phyloP scores from a whole-genome alignment of 2,329 filamentous ascomycete genomes.

The Fusarium stilboides region DNA sequence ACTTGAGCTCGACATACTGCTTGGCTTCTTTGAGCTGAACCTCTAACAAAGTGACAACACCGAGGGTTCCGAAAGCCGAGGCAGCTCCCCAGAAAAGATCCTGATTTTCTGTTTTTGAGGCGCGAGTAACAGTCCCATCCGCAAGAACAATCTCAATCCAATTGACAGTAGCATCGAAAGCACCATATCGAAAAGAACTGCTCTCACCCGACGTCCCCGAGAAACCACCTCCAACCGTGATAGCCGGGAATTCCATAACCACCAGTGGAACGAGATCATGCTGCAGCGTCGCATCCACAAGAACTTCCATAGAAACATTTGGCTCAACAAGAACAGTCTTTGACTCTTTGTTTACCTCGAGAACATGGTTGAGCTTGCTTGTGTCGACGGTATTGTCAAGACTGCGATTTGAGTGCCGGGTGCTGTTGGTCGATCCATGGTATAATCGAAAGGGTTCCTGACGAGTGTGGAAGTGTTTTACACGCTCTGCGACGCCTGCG shows the following conservation, averaged over 20 bases:
- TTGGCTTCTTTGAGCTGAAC: slow-evolving; percentile 70
- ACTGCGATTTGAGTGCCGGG: slow-evolving; percentile 68
- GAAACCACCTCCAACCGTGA: slow-evolving; percentile 78
- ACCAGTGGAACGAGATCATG: slow-evolving; percentile 74
- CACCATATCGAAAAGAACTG: slow-evolving; percentile 76
- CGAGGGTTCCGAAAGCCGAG: slow-evolving; percentile 76
- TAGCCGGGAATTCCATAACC: slow-evolving; percentile 81
- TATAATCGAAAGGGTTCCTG: slow-evolving; percentile 78
- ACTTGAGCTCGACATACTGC: slow-evolving; percentile 71
- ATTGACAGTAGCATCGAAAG: slow-evolving; percentile 74
- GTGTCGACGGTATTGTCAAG: slow-evolving; percentile 76
- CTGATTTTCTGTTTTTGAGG: slow-evolving; percentile 66
- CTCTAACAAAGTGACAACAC: slow-evolving; percentile 76
- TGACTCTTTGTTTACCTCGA: slow-evolving; percentile 68
- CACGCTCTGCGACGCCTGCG: slow-evolving; percentile 59
- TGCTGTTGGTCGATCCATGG: slow-evolving; percentile 84
- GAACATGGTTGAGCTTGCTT: slow-evolving; percentile 72
- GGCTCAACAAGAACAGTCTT: slow-evolving; percentile 77
- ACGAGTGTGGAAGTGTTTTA: slow-evolving; percentile 61
- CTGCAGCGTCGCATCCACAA: slow-evolving; percentile 71
- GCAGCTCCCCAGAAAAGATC: slow-evolving; percentile 77
- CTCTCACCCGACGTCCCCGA: slow-evolving; percentile 77
- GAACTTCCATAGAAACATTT: slow-evolving; percentile 77
- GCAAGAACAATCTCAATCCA: slow-evolving; percentile 76
- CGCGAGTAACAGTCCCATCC: slow-evolving; percentile 69